These are phyloP conservation scores for Citrus sp. DNA, from an alignment of 345 rosid species.

Conservation along the genomic window DNA sequence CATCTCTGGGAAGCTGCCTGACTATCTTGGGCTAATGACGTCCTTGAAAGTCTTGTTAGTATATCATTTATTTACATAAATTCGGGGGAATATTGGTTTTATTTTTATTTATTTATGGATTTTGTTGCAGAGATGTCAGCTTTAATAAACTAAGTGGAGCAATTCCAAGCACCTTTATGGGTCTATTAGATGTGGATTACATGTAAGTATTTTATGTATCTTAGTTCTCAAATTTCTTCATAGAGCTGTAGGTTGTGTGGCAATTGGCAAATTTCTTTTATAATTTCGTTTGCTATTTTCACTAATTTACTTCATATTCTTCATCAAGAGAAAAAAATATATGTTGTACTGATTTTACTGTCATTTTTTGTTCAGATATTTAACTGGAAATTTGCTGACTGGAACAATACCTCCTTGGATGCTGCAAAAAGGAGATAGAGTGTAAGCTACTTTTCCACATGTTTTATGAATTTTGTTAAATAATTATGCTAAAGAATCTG, in stretches of 20 bases:
- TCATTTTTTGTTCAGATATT: conserved; percentile 17
- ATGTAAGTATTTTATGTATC: conserved; percentile 9
- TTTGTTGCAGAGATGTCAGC: conserved; percentile 42
- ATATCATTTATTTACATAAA: too few species aligned
- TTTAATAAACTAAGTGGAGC: conserved; percentile 39
- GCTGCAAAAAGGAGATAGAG: neutral
- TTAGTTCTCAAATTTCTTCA: neutral
- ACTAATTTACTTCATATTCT: too few species aligned
- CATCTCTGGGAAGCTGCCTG: conserved; percentile 43
- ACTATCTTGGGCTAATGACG: conserved; percentile 27
- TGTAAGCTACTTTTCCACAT: conserved; percentile 14
- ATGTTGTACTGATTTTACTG: neutral
- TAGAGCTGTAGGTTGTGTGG: neutral
- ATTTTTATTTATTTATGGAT: neutral
- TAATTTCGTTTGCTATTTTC: neutral
- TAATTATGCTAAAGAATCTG: neutral
- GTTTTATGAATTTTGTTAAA: neutral
- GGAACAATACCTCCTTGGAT: conserved; percentile 33
- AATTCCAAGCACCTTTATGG: conserved; percentile 17
- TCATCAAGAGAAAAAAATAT: too few species aligned
- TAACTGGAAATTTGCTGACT: conserved; percentile 35
- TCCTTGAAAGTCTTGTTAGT: conserved; percentile 33
- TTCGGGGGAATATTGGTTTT: neutral
- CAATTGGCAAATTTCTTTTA: neutral
- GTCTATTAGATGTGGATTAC: neutral